A percentile compares a stretch with the other conserved stretches of the same genome.
phyloP scores from a whole-genome alignment of 352 stramenopile species.

The Phytophthora multivora region DNA sequence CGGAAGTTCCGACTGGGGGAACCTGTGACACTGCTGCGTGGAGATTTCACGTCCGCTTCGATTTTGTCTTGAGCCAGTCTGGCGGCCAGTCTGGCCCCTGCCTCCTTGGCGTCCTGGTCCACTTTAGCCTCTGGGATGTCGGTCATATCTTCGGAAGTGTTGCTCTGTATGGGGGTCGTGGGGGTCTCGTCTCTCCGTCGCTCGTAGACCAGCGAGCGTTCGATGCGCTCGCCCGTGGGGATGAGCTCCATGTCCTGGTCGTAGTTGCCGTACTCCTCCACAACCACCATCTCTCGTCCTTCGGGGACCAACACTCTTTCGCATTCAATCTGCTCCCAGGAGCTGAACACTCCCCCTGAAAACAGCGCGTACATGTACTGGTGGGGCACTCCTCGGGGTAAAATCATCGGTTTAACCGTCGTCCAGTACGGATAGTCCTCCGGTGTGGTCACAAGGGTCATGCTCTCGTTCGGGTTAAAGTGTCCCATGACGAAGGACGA shows the following conservation, averaged over 20 bases:
- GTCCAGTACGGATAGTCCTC: slow-evolving; percentile 97
- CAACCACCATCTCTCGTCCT: slow-evolving; percentile 79
- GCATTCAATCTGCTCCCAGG: slow-evolving; percentile 78
- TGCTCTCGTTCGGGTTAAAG: slow-evolving; percentile 88
- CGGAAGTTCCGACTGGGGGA: slow-evolving; percentile 61
- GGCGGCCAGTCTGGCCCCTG: slow-evolving; percentile 6
- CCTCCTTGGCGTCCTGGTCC: slow-evolving; percentile 12
- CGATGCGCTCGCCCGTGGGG: slow-evolving; percentile 51
- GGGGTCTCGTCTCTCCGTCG: slow-evolving; percentile 34
- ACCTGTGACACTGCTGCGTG: slow-evolving; percentile 30
- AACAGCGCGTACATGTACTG: slow-evolving; percentile 93
- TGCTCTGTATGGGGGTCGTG: slow-evolving; percentile 9
- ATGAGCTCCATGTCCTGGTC: slow-evolving; percentile 70
- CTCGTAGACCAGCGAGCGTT: slow-evolving; percentile 72
- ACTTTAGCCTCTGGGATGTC: not conserved
- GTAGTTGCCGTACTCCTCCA: slow-evolving; percentile 79
- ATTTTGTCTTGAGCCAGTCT: slow-evolving; percentile 20
- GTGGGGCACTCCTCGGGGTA: slow-evolving; percentile 82
- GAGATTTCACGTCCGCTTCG: slow-evolving; percentile 28
- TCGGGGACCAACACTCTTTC: slow-evolving; percentile 79
- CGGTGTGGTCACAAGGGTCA: slow-evolving; percentile 96
- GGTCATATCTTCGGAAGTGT: slow-evolving; percentile 18
- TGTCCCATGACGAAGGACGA: slow-evolving; percentile 88
- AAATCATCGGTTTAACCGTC: slow-evolving; percentile 93
- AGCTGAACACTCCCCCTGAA: slow-evolving; percentile 82